Percentiles rank a stretch among this genome's conserved stretches.
Evolutionary conservation across 1,284 basidiomycete species (phyloP).

Genomic region (Puccinia sorghi): DNA sequence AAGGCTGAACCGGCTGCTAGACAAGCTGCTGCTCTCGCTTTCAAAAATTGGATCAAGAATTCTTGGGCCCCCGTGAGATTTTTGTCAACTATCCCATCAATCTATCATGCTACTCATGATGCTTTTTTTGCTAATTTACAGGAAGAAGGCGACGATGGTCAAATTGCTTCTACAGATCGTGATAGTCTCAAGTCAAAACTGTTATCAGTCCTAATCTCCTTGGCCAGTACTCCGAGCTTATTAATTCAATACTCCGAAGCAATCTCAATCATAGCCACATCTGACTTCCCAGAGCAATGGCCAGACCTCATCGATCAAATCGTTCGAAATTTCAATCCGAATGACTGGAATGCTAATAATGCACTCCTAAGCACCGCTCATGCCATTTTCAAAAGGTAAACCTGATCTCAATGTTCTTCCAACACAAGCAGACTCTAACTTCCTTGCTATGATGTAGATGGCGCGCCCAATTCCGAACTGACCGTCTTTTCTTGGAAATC

Average conservation of each 20-base stretch:
- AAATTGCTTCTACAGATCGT: conserved; percentile 63
- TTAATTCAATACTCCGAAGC: conserved; percentile 45
- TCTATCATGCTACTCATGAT: background rate
- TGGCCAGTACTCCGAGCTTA: conserved; percentile 64
- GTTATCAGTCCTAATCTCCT: conserved; percentile 76
- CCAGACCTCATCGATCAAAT: conserved; percentile 68
- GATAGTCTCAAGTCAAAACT: conserved; percentile 68
- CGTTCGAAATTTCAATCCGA: conserved; percentile 71
- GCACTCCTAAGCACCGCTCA: conserved; percentile 91
- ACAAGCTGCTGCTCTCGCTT: conserved; percentile 46
- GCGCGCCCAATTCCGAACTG: conserved; percentile 84
- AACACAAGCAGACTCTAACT: background rate
- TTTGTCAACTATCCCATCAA: background rate
- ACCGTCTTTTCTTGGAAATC: conserved; percentile 85
- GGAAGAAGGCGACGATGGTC: conserved; percentile 41
- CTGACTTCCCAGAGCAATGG: conserved; percentile 85
- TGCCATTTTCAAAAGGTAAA: conserved; percentile 77
- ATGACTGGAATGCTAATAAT: conserved; percentile 81
- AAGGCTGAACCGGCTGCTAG: conserved; percentile 13
- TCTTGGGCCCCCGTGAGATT: conserved; percentile 34
- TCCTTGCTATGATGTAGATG: conserved; percentile 61
- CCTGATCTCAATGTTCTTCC: background rate
- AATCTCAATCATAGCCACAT: conserved; percentile 67
- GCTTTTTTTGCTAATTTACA: background rate
- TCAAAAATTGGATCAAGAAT: conserved; percentile 48